Evolutionary conservation across 768 basidiomycete species (phyloP).

Genomic region (Termitomyces sp.): DNA sequence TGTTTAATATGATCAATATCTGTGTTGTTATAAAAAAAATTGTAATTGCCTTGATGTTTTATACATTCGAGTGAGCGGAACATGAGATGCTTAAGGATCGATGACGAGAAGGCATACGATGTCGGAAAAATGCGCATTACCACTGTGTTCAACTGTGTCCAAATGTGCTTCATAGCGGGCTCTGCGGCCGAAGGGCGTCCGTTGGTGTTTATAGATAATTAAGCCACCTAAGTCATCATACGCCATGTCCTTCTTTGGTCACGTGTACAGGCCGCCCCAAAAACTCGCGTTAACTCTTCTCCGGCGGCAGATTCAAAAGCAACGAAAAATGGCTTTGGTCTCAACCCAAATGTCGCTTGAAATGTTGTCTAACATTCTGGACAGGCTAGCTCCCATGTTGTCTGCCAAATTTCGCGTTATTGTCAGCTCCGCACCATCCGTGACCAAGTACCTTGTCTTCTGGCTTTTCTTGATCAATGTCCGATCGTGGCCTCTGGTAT

Average conservation of each 20-base stretch:
- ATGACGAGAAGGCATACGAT: not conserved
- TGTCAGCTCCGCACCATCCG: constrained; percentile 11
- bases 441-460: constrained; percentile 35
- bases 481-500: constrained; percentile 58
- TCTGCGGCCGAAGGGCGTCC: no score
- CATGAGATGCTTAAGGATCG: no score
- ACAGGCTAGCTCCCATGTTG: not conserved
- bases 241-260: not conserved
- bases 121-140: no score
- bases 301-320: not conserved
- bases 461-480: constrained; percentile 53
- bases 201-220: no score
- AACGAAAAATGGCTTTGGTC: constrained; percentile 2
- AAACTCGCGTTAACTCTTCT: constrained; percentile 3
- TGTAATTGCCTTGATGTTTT: not conserved
- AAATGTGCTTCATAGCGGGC: no score
- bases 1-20: not conserved
- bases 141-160: no score
- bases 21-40: not conserved
- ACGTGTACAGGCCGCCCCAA: not conserved
- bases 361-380: not conserved
- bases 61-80: not conserved
- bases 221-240: no score
- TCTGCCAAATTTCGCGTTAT: constrained; percentile 3
- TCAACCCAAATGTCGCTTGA: constrained; percentile 4